phyloP scores from a whole-genome alignment of 495 filamentous ascomycete species.

The Penicillium antarcticum region DNA sequence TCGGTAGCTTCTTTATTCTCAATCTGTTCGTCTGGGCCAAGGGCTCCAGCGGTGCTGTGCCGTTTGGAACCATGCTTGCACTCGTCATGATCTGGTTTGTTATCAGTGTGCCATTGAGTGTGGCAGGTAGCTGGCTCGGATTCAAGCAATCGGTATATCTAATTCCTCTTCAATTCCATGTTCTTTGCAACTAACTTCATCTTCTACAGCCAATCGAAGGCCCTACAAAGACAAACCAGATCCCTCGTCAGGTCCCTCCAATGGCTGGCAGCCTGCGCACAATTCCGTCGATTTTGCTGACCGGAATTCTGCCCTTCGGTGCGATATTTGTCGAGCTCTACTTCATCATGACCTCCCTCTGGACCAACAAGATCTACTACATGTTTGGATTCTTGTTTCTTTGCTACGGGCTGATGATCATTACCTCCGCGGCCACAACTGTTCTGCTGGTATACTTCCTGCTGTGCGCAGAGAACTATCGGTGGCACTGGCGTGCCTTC shows the following conservation, averaged over 20 bases:
- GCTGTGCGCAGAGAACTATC: slow-evolving; percentile 93
- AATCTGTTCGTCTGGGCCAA: slow-evolving; percentile 96
- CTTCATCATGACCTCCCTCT: slow-evolving; percentile 97
- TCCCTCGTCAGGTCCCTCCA: slow-evolving; percentile 91
- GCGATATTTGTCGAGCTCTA: slow-evolving; percentile 97
- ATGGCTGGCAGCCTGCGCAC: slow-evolving; percentile 76
- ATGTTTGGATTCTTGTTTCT: slow-evolving; percentile 99
- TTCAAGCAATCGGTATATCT: slow-evolving; percentile 61
- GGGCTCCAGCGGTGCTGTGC: slow-evolving; percentile 85
- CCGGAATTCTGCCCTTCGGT: slow-evolving; percentile 88
- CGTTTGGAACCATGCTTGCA: slow-evolving; percentile 94
- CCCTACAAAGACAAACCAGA: slow-evolving; percentile 94
- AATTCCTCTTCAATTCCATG: background rate
- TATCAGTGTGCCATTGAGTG: slow-evolving; percentile 86
- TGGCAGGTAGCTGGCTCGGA: slow-evolving; percentile 89
- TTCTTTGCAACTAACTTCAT: slow-evolving; percentile 8
- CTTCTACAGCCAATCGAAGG: slow-evolving; percentile 53
- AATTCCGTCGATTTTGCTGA: slow-evolving; percentile 81
- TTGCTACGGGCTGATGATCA: slow-evolving; percentile 96
- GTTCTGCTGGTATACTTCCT: slow-evolving; percentile 92
- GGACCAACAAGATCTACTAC: slow-evolving; percentile 98
- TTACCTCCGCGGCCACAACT: slow-evolving; percentile 89
- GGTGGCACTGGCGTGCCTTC: slow-evolving; percentile 98
- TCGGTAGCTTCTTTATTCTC: slow-evolving; percentile 84
- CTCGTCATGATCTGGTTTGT: slow-evolving; percentile 94